phyloP scores from a whole-genome alignment of 202 grass and related monocot genomes.

The Panicum virgatum region DNA sequence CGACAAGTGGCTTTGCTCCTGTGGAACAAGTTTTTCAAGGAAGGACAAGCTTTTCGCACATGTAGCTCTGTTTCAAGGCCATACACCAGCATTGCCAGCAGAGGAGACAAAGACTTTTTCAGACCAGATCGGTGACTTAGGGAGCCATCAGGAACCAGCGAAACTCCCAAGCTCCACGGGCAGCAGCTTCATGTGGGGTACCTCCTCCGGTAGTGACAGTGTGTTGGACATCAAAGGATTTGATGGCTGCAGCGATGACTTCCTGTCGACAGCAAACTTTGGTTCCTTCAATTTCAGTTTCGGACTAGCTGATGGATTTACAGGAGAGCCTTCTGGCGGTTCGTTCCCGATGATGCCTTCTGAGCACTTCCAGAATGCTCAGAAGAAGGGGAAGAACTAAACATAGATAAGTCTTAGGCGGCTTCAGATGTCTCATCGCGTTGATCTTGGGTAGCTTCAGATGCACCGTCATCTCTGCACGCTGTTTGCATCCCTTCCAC shows the following conservation, averaged over 20 bases:
- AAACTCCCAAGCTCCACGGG: conserved; percentile 1
- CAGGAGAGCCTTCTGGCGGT: conserved; percentile 38
- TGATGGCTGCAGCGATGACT: conserved; percentile 33
- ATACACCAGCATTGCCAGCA: conserved; percentile 52
- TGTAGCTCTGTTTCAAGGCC: conserved; percentile 77
- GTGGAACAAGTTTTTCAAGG: conserved; percentile 75
- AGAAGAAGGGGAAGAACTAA: conserved; percentile 40
- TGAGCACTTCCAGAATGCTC: conserved; percentile 16
- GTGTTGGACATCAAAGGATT: conserved; percentile 27
- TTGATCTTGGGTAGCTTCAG: conserved; percentile 15
- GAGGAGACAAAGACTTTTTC: conserved; percentile 49
- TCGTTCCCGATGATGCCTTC: conserved; percentile 34
- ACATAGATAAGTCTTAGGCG: not conserved
- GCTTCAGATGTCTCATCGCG: conserved; percentile 1
- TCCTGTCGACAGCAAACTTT: conserved; percentile 52
- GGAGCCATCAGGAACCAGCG: conserved; percentile 17
- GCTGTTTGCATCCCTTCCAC: not conserved
- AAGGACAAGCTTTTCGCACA: conserved; percentile 89
- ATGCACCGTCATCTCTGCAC: not conserved
- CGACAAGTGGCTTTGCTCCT: conserved; percentile 79
- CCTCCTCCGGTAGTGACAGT: not conserved
- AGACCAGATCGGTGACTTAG: not conserved
- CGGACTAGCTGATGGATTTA: conserved; percentile 46
- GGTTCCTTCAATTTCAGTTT: conserved; percentile 61
- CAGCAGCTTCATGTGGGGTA: conserved; percentile 41